A percentile compares a stretch with the other conserved stretches of the same genome.
These are phyloP conservation scores for Diversispora epigaea DNA, from an alignment of 192 early-diverging fungal genomes.

Conservation along the genomic window DNA sequence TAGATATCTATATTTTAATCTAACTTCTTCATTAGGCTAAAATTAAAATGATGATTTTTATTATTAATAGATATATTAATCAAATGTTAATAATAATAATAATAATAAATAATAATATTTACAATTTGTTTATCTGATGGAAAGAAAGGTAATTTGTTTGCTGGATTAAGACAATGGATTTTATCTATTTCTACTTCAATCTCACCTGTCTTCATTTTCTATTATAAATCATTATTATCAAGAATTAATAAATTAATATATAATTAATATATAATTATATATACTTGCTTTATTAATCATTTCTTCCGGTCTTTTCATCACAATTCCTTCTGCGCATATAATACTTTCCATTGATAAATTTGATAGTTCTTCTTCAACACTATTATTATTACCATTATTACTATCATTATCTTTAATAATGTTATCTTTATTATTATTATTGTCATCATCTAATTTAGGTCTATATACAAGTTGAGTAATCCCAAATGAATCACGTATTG, in stretches of 20 bases:
- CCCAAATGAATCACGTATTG: conserved; percentile 76
- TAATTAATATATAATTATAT: not conserved
- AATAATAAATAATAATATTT: not conserved
- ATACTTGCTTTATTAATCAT: conserved; percentile 45
- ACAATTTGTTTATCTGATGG: conserved; percentile 54
- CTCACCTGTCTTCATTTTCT: conserved; percentile 53
- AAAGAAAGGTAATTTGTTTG: conserved; percentile 61
- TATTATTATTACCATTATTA: conserved; percentile 6
- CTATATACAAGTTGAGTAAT: conserved; percentile 70
- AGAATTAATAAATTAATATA: not conserved
- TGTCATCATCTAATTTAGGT: conserved; percentile 8
- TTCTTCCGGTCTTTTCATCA: conserved; percentile 56
- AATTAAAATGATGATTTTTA: not conserved
- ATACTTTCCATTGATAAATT: conserved; percentile 69
- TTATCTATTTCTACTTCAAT: conserved; percentile 70
- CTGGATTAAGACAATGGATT: conserved; percentile 68
- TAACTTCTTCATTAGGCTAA: conserved; percentile 75
- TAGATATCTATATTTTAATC: conserved; percentile 73
- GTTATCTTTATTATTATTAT: not conserved
- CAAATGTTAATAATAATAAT: not conserved
- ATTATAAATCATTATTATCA: not conserved
- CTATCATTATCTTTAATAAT: not conserved
- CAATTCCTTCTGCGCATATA: conserved; percentile 64
- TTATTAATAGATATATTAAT: not conserved
- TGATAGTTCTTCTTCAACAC: conserved; percentile 43